Conservation (phyloP, 2,329 filamentous ascomycete species). For the Talaromyces rugulosus region DNA sequence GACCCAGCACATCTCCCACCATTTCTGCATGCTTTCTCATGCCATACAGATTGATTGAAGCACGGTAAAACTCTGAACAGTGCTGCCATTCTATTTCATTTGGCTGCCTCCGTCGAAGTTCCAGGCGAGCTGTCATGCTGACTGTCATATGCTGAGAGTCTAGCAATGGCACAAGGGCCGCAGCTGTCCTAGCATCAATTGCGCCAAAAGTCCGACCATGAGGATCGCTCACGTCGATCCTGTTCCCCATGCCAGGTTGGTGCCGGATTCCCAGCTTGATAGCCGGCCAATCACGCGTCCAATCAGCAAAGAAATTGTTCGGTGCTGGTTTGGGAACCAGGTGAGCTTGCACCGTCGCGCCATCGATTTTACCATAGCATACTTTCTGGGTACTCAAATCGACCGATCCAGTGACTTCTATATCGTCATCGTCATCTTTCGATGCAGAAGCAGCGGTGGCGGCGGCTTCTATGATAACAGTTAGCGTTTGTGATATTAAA, state of each 20-base stretch:
- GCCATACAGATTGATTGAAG: slow-evolving; percentile 77
- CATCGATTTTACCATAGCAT: slow-evolving; percentile 74
- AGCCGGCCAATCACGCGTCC: slow-evolving; percentile 59
- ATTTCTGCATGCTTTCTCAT: slow-evolving; percentile 60
- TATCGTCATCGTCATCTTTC: slow-evolving; percentile 36
- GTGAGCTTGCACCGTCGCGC: slow-evolving; percentile 62
- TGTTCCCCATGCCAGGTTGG: slow-evolving; percentile 51
- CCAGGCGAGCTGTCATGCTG: slow-evolving; percentile 68
- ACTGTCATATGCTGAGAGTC: slow-evolving; percentile 62
- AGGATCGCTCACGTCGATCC: slow-evolving; percentile 71
- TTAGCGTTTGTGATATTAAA: slow-evolving; percentile 2
- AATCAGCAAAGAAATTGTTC: slow-evolving; percentile 54
- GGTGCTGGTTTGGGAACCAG: slow-evolving; percentile 65
- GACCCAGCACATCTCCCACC: slow-evolving; percentile 65
- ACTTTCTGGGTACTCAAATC: slow-evolving; percentile 66
- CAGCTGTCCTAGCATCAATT: slow-evolving; percentile 65
- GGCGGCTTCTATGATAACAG: slow-evolving; percentile 15
- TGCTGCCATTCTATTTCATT: slow-evolving; percentile 62
- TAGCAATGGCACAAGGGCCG: slow-evolving; percentile 67
- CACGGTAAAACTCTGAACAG: slow-evolving; percentile 57
- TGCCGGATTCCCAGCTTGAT: slow-evolving; percentile 70
- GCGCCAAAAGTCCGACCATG: slow-evolving; percentile 68
- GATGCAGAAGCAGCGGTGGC: slow-evolving; percentile 13
- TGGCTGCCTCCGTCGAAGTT: slow-evolving; percentile 58
- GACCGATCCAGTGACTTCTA: slow-evolving; percentile 47